A percentile compares a stretch with the other conserved stretches of the same genome.
Evolutionary conservation across 2,329 filamentous ascomycete species (phyloP).

Genomic region (Metarhizium brunneum): DNA sequence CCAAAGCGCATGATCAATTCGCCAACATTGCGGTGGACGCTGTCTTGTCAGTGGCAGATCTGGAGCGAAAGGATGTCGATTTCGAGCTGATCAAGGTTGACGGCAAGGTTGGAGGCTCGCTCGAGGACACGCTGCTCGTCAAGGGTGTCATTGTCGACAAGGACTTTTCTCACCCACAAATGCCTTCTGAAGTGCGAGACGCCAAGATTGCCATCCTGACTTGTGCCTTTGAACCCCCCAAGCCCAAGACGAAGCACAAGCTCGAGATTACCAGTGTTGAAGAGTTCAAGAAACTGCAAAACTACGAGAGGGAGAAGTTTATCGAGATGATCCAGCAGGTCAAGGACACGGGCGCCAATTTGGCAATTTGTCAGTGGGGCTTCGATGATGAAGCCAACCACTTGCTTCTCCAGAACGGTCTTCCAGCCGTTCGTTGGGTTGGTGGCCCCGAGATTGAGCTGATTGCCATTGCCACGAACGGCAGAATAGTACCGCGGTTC

Average conservation of each 20-base stretch:
- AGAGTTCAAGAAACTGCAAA: constrained; percentile 96
- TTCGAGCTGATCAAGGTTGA: constrained; percentile 99
- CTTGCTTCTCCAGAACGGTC: constrained; percentile 86
- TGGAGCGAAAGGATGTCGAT: constrained; percentile 94
- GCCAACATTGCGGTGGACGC: constrained; percentile 95
- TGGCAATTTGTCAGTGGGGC: constrained; percentile 98
- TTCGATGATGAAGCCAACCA: constrained; percentile 99
- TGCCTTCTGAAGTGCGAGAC: constrained; percentile 90
- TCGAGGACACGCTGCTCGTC: constrained; percentile 90
- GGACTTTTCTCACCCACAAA: constrained; percentile 98
- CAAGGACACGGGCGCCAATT: constrained; percentile 92
- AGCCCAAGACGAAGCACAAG: constrained; percentile 99
- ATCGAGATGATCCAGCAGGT: constrained; percentile 98
- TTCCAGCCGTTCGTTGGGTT: constrained; percentile 95
- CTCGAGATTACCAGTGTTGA: constrained; percentile 94
- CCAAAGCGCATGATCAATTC: constrained; percentile 97
- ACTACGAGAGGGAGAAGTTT: constrained; percentile 93
- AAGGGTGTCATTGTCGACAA: constrained; percentile 99
- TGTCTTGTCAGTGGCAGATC: constrained; percentile 88
- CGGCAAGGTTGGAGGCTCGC: constrained; percentile 87
- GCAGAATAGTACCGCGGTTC: constrained; percentile 92
- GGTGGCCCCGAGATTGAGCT: constrained; percentile 96
- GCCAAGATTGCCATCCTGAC: constrained; percentile 97
- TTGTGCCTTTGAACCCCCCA: constrained; percentile 95
- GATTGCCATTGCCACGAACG: constrained; percentile 97